Evolutionary conservation across 805 yeast genomes (phyloP).

Genomic region (Cyberlindnera maritima): DNA sequence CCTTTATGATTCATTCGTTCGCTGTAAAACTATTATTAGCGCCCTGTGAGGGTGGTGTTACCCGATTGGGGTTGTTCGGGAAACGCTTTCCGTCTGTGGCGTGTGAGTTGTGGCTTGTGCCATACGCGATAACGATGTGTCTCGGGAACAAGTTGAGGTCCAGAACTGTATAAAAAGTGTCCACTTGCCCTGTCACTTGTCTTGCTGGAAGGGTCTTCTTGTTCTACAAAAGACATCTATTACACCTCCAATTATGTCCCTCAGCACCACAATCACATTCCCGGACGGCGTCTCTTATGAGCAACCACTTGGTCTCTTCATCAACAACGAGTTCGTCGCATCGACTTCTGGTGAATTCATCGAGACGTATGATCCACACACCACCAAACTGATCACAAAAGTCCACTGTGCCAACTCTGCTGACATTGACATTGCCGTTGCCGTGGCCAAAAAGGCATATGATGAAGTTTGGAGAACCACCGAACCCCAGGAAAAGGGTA

Average conservation of each 20-base stretch:
- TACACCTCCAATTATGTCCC: conserved; percentile 3
- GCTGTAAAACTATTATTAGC: no score
- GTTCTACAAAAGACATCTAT: no score
- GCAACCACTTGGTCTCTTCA: conserved; percentile 88
- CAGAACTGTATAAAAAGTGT: no score
- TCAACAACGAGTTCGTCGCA: conserved; percentile 79
- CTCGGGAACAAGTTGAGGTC: no score
- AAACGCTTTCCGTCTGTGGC: no score
- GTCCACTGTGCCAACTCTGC: conserved; percentile 19
- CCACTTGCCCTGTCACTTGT: no score
- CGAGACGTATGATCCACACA: conserved; percentile 51
- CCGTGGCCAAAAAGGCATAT: conserved; percentile 59
- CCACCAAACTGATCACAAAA: conserved; percentile 56
- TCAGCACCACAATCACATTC: conserved; percentile 40
- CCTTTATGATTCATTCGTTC: no score
- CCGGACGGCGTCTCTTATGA: conserved; percentile 65
- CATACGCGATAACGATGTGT: no score
- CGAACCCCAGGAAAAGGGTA: conserved; percentile 57
- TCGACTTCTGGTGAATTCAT: conserved; percentile 56
- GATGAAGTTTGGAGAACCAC: conserved; percentile 60
- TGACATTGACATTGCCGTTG: conserved; percentile 26
- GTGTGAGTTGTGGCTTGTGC: no score
- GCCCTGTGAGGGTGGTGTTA: no score
- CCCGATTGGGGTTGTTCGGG: no score
- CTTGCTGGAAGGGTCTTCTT: no score